Percentiles rank a stretch among this genome's conserved stretches.
Conservation (phyloP, 2,329 filamentous ascomycete species). For the Emergomyces orientalis region DNA sequence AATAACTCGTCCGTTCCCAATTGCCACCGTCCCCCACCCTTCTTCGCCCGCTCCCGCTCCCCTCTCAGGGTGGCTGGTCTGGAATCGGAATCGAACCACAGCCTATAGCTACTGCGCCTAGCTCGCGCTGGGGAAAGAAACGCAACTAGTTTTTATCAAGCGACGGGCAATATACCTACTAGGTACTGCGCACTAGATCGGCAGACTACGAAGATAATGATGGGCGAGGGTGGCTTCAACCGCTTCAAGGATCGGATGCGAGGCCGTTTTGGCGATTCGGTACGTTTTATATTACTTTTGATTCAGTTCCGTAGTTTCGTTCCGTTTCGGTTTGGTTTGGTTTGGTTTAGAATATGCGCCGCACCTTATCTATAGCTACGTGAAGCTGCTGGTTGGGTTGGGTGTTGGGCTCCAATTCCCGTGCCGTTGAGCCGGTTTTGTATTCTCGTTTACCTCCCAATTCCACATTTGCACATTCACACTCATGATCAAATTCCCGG, state of each 20-base stretch:
- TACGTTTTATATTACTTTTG: conserved; percentile 18
- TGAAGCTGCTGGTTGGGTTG: background rate
- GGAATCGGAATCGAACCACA: background rate
- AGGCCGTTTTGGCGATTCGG: conserved; percentile 30
- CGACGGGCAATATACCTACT: background rate
- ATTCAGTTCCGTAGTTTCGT: too few species aligned
- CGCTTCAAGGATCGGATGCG: conserved; percentile 31
- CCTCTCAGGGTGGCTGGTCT: too few species aligned
- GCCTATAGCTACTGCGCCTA: background rate
- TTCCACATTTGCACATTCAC: background rate
- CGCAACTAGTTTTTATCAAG: background rate
- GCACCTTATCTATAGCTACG: background rate
- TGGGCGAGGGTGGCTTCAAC: conserved; percentile 22
- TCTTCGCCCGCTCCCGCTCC: too few species aligned
- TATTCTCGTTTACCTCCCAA: background rate
- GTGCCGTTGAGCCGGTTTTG: background rate
- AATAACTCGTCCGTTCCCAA: background rate
- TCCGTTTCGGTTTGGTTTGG: background rate
- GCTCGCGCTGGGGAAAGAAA: background rate
- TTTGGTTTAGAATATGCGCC: background rate
- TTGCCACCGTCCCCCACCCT: background rate
- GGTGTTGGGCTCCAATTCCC: background rate
- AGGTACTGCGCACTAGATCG: background rate
- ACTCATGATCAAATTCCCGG: background rate
- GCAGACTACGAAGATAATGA: conserved; percentile 4